Evolutionary conservation across 441 rosid genomes (phyloP), one percentile per base, ranked within the genome.

Genomic region (Mallotus repandus): DNA sequence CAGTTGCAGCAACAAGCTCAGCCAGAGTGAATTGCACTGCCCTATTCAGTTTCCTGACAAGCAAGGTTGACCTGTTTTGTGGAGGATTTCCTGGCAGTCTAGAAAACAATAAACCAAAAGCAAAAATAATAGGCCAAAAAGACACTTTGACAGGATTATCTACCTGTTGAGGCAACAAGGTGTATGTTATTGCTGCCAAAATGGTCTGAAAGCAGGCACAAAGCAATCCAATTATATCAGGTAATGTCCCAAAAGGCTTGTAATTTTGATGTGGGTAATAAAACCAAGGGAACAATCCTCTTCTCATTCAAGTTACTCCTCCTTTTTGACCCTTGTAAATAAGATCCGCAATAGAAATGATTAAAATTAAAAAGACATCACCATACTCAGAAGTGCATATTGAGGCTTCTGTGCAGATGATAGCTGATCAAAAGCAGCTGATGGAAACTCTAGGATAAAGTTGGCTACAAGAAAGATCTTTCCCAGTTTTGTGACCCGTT

Each of bases 221-320:
- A 55, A 35, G 12, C 13, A 69, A 50, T 16, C 70, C 57, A 49
- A 66, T 12, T 16, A 66, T 49, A 57, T 66, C 70, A 22, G 57
- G 35, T 55, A 69, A 69, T n/a, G 50, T 69, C 13, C 72, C 72
- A 35, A 69, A 69, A 54, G 63, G 72, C 72, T 55, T 69, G 19
- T 14, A 16, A 69, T 69, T 19, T 0, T 48, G 72, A 21, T 66
- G 15, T 35, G 58, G 70, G 11, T 41, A 14, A 43, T 69, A 57
- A 69, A 71, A 60, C 74, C 74, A 71, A 1, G 66, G 74, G 9
- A 71, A 11, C 18, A 25, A 11, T 6, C 66, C 67, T 41, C n/a
- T 71, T n/a, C 5, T 60, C 74, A 60, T 60, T 49, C 14, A 59
- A 22, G 7, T 15, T 7, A 70, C 45, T 21, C 66, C 49, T 70